A percentile compares a stretch with the other conserved stretches of the same genome.
These are phyloP conservation scores for Pelargonium nanum DNA, from an alignment of 345 rosid genomes.

Conservation along the genomic window DNA sequence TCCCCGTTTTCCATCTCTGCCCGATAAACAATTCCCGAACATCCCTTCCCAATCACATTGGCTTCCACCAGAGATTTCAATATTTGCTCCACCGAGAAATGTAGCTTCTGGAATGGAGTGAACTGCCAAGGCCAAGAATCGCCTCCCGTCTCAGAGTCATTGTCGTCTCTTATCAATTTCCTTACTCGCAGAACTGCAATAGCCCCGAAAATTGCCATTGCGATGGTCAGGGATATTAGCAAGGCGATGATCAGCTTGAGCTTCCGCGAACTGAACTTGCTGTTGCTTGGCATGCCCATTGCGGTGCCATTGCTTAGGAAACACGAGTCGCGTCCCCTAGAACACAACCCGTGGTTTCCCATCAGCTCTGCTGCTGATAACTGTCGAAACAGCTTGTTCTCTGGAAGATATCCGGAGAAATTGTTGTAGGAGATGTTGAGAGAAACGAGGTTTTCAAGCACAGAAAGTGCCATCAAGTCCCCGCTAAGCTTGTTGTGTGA, in stretches of 20 bases:
- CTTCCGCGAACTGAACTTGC: slow-evolving; percentile 24
- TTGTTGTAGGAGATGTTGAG: slow-evolving; percentile 70
- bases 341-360: slow-evolving; percentile 51
- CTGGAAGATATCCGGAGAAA: slow-evolving; percentile 68
- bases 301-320: slow-evolving; percentile 30
- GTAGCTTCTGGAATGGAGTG: slow-evolving; percentile 73
- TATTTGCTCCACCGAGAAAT: slow-evolving; percentile 56
- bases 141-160: slow-evolving; percentile 46
- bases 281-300: slow-evolving; percentile 10
- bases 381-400: slow-evolving; percentile 55
- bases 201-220: slow-evolving; percentile 42
- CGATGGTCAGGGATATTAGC: slow-evolving; percentile 33
- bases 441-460: slow-evolving; percentile 58
- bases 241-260: slow-evolving; percentile 45
- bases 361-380: slow-evolving; percentile 37
- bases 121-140: slow-evolving; percentile 59
- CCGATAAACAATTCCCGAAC: slow-evolving; percentile 75
- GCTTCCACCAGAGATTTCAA: slow-evolving; percentile 57
- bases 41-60: slow-evolving; percentile 76
- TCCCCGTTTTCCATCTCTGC: slow-evolving; percentile 59
- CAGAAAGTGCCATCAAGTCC: slow-evolving; percentile 35
- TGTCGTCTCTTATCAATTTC: slow-evolving; percentile 29
- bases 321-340: slow-evolving; percentile 45
- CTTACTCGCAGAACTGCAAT: slow-evolving; percentile 41
- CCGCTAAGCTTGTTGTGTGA: slow-evolving; percentile 61